A percentile compares a stretch with the other conserved stretches of the same genome.
phyloP scores from a whole-genome alignment of 345 rosid genomes.

The Melaleuca alternifolia region DNA sequence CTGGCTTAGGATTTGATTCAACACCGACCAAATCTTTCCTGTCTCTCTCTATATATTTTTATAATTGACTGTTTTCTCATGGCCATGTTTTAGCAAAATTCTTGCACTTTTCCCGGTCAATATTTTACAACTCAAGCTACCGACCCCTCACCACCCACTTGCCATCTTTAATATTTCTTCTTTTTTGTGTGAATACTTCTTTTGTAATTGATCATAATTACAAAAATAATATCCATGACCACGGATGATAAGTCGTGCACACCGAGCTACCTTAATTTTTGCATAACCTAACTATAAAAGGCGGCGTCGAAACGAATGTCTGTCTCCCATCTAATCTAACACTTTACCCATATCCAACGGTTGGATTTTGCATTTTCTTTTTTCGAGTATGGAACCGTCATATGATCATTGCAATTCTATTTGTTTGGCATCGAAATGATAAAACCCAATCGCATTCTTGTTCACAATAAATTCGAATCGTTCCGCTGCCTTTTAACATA shows the following conservation, averaged over 20 bases:
- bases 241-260: neutral
- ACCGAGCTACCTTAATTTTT: neutral
- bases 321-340: neutral
- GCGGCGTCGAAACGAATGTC: neutral
- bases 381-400: rapidly evolving
- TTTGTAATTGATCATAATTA: neutral
- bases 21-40: neutral
- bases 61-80: neutral
- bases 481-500: rapidly evolving
- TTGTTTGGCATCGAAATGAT: neutral
- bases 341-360: too few relatives aligned
- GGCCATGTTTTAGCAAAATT: neutral
- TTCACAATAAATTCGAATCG: neutral
- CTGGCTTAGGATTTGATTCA: neutral
- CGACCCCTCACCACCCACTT: neutral
- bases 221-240: neutral
- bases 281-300: neutral
- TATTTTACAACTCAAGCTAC: neutral
- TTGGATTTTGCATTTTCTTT: neutral
- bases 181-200: neutral
- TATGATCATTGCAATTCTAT: neutral
- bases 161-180: neutral
- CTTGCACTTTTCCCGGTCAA: neutral
- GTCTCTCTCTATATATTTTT: neutral
- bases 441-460: rapidly evolving